These are phyloP conservation scores for Phytophthora pluvialis DNA, from an alignment of 352 stramenopile species.

Conservation along the genomic window DNA sequence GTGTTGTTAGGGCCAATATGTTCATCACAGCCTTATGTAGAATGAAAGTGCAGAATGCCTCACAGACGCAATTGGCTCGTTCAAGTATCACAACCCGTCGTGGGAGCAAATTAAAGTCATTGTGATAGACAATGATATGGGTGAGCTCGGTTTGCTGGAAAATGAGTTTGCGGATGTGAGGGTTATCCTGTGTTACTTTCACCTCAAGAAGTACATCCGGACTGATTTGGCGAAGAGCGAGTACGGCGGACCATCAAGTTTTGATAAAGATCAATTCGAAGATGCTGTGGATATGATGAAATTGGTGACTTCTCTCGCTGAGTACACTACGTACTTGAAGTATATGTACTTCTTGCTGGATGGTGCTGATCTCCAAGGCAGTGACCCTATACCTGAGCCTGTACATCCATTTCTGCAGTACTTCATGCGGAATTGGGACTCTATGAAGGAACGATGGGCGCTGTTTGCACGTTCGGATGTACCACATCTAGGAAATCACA, in stretches of 20 bases:
- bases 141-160: not conserved
- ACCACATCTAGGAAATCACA: not conserved
- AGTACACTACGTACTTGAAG: not conserved
- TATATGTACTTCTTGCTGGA: constrained; percentile 1
- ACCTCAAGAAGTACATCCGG: constrained; percentile 1
- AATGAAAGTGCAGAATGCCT: too few relatives aligned
- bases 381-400: constrained; percentile 1
- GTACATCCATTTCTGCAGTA: constrained; percentile 8
- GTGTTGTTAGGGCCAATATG: too few relatives aligned
- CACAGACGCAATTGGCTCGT: too few relatives aligned
- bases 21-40: too few relatives aligned
- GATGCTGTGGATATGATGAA: not conserved
- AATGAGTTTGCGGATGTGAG: not conserved
- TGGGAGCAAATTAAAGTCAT: not conserved
- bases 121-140: constrained; percentile 3
- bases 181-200: constrained; percentile 3
- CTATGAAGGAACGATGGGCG: constrained; percentile 6
- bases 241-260: not conserved
- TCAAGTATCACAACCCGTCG: too few relatives aligned
- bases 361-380: not conserved
- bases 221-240: not conserved
- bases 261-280: constrained; percentile 1
- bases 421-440: constrained; percentile 18
- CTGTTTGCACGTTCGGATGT: constrained; percentile 1
- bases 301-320: not conserved